phyloP scores from a whole-genome alignment of 306 rosid species.

The Parietaria judaica region DNA sequence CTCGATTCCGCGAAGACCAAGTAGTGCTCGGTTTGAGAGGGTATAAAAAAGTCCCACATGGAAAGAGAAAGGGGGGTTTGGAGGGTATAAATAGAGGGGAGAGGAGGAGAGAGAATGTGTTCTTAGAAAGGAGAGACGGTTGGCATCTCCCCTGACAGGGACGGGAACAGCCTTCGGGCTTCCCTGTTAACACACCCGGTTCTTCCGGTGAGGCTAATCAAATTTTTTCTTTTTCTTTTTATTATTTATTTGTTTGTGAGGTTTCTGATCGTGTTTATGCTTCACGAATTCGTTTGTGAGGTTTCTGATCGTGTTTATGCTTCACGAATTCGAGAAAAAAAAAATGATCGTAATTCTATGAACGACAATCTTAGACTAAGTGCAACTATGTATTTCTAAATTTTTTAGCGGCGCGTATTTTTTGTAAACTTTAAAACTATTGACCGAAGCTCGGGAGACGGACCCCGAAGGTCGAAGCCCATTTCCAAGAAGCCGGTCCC shows the following conservation, averaged over 20 bases:
- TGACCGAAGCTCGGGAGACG: too few species aligned
- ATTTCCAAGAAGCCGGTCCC: too few species aligned
- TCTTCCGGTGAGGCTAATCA: slow-evolving; percentile 6
- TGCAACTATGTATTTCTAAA: not conserved
- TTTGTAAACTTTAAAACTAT: too few species aligned
- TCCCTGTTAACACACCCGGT: slow-evolving; percentile 19
- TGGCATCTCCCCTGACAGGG: slow-evolving; percentile 50
- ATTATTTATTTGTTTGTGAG: not conserved
- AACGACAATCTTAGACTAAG: not conserved
- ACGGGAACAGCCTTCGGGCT: slow-evolving; percentile 24
- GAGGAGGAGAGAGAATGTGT: rapidly evolving
- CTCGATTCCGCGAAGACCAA: too few species aligned
- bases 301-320: not conserved
- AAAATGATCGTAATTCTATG: not conserved
- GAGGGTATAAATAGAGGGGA: not conserved
- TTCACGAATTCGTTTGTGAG: not conserved
- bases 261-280: not conserved
- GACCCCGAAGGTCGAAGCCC: too few species aligned
- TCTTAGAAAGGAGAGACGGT: slow-evolving; percentile 43
- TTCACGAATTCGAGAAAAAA: not conserved
- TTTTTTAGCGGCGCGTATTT: too few species aligned
- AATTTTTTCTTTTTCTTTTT: not conserved
- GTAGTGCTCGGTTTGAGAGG: too few species aligned
- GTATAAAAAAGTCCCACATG: slow-evolving; percentile 6
- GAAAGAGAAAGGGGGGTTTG: not conserved